Evolutionary conservation across 2,329 filamentous ascomycete genomes (phyloP), one percentile per base, ranked within the genome.

Genomic region (Coleophoma cylindrospora): DNA sequence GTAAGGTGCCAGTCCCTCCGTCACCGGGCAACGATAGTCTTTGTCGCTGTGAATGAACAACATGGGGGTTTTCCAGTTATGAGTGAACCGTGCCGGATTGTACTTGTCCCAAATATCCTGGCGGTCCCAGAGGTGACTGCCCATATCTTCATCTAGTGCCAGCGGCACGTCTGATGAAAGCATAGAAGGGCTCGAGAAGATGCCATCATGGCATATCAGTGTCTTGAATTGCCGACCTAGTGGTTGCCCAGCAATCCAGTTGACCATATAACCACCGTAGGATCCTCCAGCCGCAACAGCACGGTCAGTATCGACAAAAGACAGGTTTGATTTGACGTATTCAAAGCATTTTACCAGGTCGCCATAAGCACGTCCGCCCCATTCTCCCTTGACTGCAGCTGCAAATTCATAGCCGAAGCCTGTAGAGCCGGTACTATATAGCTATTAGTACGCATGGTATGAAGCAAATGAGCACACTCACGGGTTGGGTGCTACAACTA

Each of bases 161-260:
- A 19, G 11, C 11, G 45, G 34, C 5, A 44, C 14, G 34, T 47
- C 49, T 15, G 15, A 32, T 4, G 15, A 13, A 11, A 48, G 21
- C n/a, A 51, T 15, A 19, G 9, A 34, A 6, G 11, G 13, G 4
- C 22, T 15, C 11, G 47, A 47, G 66, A 90, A 91, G 50, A 90
- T 84, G 43, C 89, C 89, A 59, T 94, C 89, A 64, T 95, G 89
- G 62, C 83, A 89, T 34, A 95, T 89, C 6, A 96, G 75, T 0
- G 89, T 89, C 67, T 89, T 88, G 77, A 96, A 94, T 57, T 85
- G 81, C 36, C 87, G 81, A 19, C 89, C 91, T 0, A 96, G 77
- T 0, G 81, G 77, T 54, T 92, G 85, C 12, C 91, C 91, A 68
- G 95, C 89, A 60, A 95, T 89, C 89, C 91, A 95, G 66, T 94